Base-by-base conservation (phyloP, 306 rosid genomes). In the Inga oerstediana region DNA sequence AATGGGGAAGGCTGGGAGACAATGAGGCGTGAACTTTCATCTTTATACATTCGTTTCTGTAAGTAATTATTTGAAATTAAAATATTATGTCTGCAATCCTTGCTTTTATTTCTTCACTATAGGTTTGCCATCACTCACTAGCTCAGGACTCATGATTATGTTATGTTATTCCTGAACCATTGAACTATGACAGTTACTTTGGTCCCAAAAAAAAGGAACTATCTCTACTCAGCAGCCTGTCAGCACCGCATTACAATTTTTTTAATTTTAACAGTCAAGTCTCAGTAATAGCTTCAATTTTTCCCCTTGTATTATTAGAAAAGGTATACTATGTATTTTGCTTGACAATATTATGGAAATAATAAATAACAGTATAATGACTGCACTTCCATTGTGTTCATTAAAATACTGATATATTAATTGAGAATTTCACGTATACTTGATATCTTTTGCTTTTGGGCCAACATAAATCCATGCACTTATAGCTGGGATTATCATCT, bases 1-100 rank as follows among this genome's bases (percentile, higher is more conserved):
- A 91, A 79, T 24, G 97, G 97, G 24, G 99, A 92, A 88, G 99
- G 97, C 56, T 93, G 98, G 98, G 99, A 91, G 85, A 88, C 93
- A 32, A 90, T 92, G 98, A 87, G 99, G 91, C 97, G 96, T 39
- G 98, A 93, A 72, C 98, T 95, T 73, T 93, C 99, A 43, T 94
- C 92, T 84, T 89, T 95, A 70, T 92, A 93, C 82, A 90, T 93
- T 79, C 98, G 98, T 72, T 95, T 93, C 91, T 95, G 98, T 95
- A 88, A 95, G 98, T 90, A 84, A 48, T 65, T 56, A 5, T 79
- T 48, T 37, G 58, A 73, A 39, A 24, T 59, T n/a, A 20, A 41
- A 41, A 68, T 39, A 45, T 79, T 65, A 3, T 83, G 8, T 75
- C 37, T 72, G 69, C 68, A 66, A 61, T 74, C 81, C 75, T 78